phyloP scores from a whole-genome alignment of 768 basidiomycete genomes.

The Sporobolomyces roseus region DNA sequence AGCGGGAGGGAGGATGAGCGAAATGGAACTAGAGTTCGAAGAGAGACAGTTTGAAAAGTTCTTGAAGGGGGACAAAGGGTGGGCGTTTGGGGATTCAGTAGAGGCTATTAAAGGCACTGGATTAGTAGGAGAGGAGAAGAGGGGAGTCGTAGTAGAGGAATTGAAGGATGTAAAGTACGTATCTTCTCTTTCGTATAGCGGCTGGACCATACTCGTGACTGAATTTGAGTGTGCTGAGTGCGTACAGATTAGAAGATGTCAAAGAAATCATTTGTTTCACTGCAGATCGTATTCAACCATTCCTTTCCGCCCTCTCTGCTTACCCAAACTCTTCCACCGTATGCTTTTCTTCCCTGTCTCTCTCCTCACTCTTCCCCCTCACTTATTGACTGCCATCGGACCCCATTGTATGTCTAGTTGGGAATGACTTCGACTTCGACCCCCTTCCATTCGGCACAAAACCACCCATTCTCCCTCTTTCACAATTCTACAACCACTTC shows the following conservation, averaged over 20 bases:
- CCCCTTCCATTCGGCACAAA: slow-evolving; percentile 23
- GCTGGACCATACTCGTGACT: too few species aligned
- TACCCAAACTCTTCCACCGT: slow-evolving; percentile 19
- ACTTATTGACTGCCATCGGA: neutral
- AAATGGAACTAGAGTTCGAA: neutral
- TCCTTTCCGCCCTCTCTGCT: slow-evolving; percentile 18
- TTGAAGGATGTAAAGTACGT: slow-evolving; percentile 21
- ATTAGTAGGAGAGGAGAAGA: neutral
- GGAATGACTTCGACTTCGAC: slow-evolving; percentile 37
- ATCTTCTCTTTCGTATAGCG: too few species aligned
- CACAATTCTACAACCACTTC: neutral
- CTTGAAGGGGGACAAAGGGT: slow-evolving; percentile 27
- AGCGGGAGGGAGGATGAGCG: neutral
- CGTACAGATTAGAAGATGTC: neutral
- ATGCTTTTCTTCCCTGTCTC: neutral
- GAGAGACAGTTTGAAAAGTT: slow-evolving; percentile 31
- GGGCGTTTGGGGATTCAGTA: slow-evolving; percentile 32
- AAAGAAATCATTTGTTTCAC: slow-evolving; percentile 32
- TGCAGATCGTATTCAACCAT: slow-evolving; percentile 31
- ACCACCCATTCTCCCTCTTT: slow-evolving; percentile 29
- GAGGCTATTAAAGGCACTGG: neutral
- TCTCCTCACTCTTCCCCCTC: neutral
- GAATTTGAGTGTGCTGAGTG: neutral
- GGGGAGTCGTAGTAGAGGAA: slow-evolving; percentile 4
- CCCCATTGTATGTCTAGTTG: slow-evolving; percentile 4